phyloP scores from a whole-genome alignment of 73 alveolate species.

The Effrenium voratum region DNA sequence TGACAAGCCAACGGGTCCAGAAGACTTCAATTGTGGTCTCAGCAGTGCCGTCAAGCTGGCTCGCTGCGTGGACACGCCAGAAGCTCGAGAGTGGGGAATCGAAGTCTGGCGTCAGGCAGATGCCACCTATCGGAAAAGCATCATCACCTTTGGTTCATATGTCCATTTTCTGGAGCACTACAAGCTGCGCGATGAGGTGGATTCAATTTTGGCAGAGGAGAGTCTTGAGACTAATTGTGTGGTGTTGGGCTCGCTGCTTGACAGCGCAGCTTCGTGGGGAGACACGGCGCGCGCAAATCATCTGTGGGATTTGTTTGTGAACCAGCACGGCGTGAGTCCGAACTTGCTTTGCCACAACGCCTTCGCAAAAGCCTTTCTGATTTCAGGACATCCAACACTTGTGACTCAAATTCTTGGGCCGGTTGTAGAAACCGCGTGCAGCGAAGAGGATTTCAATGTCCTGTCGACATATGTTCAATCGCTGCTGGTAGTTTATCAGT shows the following conservation, averaged over 20 bases:
- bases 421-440: background rate
- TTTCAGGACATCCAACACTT: background rate
- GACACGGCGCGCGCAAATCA: background rate
- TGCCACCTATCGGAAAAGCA: too few relatives aligned
- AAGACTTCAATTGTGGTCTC: background rate
- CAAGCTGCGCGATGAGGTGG: background rate
- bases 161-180: background rate
- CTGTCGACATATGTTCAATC: background rate
- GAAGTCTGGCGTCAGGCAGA: background rate
- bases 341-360: background rate
- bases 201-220: background rate
- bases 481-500: background rate
- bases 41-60: background rate
- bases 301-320: background rate
- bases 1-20: too few relatives aligned
- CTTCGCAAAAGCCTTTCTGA: background rate
- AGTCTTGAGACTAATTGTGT: background rate
- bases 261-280: background rate
- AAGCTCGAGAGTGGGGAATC: background rate
- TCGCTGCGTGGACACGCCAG: too few relatives aligned
- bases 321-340: background rate
- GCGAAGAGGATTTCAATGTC: background rate
- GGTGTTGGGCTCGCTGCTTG: background rate
- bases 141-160: background rate
- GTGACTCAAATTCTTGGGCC: too few relatives aligned